A percentile compares a stretch with the other conserved stretches of the same genome.
Conservation (phyloP, 2,329 filamentous ascomycete genomes). For the Cordyceps cicadae region DNA sequence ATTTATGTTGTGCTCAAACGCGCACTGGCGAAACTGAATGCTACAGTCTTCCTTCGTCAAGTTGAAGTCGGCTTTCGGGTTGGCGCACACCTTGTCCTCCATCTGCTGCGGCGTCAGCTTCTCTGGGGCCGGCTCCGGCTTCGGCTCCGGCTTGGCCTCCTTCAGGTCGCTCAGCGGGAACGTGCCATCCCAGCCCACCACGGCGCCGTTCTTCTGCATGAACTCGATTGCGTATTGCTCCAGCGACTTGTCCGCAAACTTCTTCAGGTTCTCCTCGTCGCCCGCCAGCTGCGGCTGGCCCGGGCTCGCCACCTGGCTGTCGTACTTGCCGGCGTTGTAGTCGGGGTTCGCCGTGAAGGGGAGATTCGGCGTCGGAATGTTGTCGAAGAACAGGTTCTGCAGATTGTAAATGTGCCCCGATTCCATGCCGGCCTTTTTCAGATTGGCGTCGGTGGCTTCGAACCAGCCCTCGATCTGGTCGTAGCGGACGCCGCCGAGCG, state of each 20-base stretch:
- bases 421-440: neutral
- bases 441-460: neutral
- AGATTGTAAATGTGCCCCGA: too few species aligned
- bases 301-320: neutral
- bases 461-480: neutral
- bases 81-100: neutral
- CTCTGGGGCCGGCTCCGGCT: neutral
- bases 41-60: neutral
- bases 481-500: neutral
- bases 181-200: neutral
- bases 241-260: neutral
- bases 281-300: neutral
- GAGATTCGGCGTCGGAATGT: too few species aligned
- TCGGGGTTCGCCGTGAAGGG: neutral
- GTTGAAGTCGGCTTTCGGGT: neutral
- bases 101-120: neutral
- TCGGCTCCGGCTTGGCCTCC: neutral
- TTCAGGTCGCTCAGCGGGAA: neutral
- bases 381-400: too few species aligned
- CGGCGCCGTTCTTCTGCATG: neutral
- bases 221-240: neutral
- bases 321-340: neutral
- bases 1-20: neutral
- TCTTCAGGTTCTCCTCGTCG: neutral
- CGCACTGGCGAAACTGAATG: neutral